Conservation (phyloP, 768 basidiomycete genomes). For the Gelatoporia subvermispora region DNA sequence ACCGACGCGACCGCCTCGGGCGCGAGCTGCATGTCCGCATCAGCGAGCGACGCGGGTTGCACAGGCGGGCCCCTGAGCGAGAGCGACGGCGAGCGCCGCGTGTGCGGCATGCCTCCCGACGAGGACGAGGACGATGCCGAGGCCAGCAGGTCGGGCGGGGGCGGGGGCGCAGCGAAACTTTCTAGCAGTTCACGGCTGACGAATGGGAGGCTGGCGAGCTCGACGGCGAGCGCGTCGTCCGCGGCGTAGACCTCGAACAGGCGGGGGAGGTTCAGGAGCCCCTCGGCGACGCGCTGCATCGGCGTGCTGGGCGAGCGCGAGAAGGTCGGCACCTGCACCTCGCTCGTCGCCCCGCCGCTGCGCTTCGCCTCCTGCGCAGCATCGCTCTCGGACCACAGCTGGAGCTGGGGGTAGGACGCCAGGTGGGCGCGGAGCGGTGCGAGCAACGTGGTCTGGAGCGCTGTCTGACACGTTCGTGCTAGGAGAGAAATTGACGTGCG, state of each 20-base stretch:
- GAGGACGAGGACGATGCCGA: too few relatives aligned
- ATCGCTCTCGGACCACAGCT: conserved; percentile 58
- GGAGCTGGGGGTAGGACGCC: conserved; percentile 57
- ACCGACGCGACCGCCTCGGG: conserved; percentile 83
- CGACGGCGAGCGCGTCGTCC: conserved; percentile 87
- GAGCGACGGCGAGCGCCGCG: conserved; percentile 32
- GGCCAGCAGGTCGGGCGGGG: conserved; percentile 3
- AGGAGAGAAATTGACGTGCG: conserved; percentile 56
- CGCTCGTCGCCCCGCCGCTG: conserved; percentile 35
- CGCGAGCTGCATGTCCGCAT: conserved; percentile 33
- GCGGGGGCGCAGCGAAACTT: conserved; percentile 37
- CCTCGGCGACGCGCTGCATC: conserved; percentile 87
- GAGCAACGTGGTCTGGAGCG: conserved; percentile 79
- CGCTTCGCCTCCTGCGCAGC: conserved; percentile 43
- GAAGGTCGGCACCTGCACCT: conserved; percentile 81
- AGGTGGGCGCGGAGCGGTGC: conserved; percentile 77
- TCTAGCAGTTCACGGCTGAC: conserved; percentile 53
- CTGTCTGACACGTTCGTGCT: conserved; percentile 68
- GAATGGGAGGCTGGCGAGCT: conserved; percentile 75
- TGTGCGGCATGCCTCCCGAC: conserved; percentile 10
- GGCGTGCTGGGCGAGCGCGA: conserved; percentile 88
- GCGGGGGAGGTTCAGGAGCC: conserved; percentile 88
- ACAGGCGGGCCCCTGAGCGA: conserved; percentile 12
- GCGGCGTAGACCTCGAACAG: conserved; percentile 93
- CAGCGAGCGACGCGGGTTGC: conserved; percentile 2